Evolutionary conservation across 495 filamentous ascomycete genomes (phyloP).

Genomic region (Paragyromitra xinjiangensis): DNA sequence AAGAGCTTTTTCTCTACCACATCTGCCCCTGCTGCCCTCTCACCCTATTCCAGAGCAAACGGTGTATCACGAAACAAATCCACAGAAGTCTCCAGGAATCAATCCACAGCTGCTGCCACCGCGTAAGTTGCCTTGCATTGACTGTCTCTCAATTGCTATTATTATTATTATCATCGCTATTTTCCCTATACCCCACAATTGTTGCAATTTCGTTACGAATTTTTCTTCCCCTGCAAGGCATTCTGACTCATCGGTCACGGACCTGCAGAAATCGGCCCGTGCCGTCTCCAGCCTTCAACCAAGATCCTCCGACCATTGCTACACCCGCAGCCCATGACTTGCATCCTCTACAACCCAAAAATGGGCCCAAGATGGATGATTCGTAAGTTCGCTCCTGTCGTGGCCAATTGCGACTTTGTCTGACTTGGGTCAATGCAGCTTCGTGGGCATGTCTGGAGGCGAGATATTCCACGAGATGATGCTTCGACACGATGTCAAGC

Average conservation of each 20-base stretch:
- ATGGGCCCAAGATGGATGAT: constrained; percentile 76
- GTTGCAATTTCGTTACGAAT: background rate
- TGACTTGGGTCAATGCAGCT: constrained; percentile 64
- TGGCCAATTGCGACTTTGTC: constrained; percentile 43
- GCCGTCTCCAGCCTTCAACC: constrained; percentile 78
- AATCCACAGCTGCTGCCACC: constrained; percentile 51
- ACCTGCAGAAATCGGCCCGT: constrained; percentile 62
- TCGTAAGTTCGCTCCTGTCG: constrained; percentile 63
- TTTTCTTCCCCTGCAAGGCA: constrained; percentile 23
- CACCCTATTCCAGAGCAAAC: constrained; percentile 49
- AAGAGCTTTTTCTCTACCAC: constrained; percentile 53
- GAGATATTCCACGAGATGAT: constrained; percentile 99
- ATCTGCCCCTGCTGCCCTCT: constrained; percentile 49
- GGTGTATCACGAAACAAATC: constrained; percentile 28
- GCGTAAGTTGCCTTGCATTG: constrained; percentile 47
- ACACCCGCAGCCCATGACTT: constrained; percentile 65
- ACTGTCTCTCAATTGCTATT: background rate
- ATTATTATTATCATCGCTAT: background rate
- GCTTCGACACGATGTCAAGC: constrained; percentile 88
- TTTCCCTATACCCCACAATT: constrained; percentile 36
- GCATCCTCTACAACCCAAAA: constrained; percentile 72
- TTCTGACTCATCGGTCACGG: constrained; percentile 51
- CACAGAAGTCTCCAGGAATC: constrained; percentile 46
- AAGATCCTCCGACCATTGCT: constrained; percentile 64
- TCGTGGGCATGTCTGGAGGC: constrained; percentile 94